These are phyloP conservation scores for Amanita fuliginea DNA, from an alignment of 768 basidiomycete species.

Conservation along the genomic window DNA sequence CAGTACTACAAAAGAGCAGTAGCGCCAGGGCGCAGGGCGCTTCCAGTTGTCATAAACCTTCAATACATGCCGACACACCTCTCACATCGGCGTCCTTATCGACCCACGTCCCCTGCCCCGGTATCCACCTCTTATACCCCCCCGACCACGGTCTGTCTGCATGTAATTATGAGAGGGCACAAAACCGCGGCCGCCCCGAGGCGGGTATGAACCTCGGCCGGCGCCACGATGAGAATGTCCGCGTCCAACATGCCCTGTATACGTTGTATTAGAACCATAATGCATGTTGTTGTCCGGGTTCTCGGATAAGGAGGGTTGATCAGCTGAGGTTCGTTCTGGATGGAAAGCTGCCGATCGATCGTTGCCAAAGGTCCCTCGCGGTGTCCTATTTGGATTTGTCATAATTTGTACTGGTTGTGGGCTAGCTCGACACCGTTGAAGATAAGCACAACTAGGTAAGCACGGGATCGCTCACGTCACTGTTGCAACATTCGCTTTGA, in stretches of 20 bases:
- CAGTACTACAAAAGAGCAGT: too few relatives aligned
- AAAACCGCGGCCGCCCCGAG: conserved; percentile 17
- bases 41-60: too few relatives aligned
- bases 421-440: conserved; percentile 10
- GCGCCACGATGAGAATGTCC: conserved; percentile 18
- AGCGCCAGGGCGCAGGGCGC: too few relatives aligned
- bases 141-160: conserved; percentile 20
- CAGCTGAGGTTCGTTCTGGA: conserved; percentile 2
- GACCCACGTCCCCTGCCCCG: conserved; percentile 29
- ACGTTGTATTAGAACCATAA: background rate
- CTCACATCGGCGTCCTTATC: conserved; percentile 4
- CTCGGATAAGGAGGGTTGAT: conserved; percentile 6
- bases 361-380: conserved; percentile 22
- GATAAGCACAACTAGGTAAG: conserved; percentile 1
- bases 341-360: conserved; percentile 17
- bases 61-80: too few relatives aligned
- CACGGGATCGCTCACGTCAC: conserved; percentile 19
- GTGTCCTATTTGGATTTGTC: conserved; percentile 62
- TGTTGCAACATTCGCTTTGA: conserved; percentile 44
- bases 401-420: conserved; percentile 53
- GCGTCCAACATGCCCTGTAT: conserved; percentile 9
- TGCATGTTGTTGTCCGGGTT: conserved; percentile 10
- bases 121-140: conserved; percentile 20
- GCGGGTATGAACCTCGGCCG: conserved; percentile 17
- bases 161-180: conserved; percentile 7